Base-by-base conservation (phyloP, 176 grass and related monocot genomes). In the Neostapfia colusana region DNA sequence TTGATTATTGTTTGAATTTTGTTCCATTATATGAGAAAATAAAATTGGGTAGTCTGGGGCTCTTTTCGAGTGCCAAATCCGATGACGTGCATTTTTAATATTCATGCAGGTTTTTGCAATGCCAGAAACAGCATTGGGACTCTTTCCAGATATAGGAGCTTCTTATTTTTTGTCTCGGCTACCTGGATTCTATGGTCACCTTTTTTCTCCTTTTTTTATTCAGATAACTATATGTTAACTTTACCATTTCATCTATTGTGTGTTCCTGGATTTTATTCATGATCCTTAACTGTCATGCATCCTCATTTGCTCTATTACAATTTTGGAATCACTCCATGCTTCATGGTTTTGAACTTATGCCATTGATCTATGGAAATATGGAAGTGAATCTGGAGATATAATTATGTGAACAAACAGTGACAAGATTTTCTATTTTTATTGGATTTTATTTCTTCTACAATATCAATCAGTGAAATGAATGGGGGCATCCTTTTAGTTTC, bases 131-230 rank as follows among this genome's bases (percentile, higher is more conserved):
- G 79, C 89, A 84, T 61, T 97, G 51, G 95, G 91, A 49, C 86
- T 92, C 78, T 93, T 93, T 86, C 95, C 95, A 72, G 89, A 97
- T 84, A 89, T 97, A 84, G 95, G 91, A 70, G 84, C 95, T 61
- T 98, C 95, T 65, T 98, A 92, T 87, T 97, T 97, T 82, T 70
- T 93, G 68, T 91, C 95, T 79, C 89, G 82, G 72, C 70, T 93
- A 39, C 91, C 91, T 86, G 91, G 89, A 39, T 98, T 85, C 75
- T 98, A 88, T 70, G 91, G 95, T 98, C 72, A 75, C 56, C 25
- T 79, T 82, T 81, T 89, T 15, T 63, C n/a, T 54, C 31, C 42
- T 6, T 74, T 75, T 4, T 12, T 75, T 78, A 78, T 86, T 73
- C 41, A 67, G 37, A 57, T n/a, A 7, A 48, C 58, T 11, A 12